Conservation (phyloP, 1,139 yeast genomes). For the Arxiozyma slooffiae region DNA sequence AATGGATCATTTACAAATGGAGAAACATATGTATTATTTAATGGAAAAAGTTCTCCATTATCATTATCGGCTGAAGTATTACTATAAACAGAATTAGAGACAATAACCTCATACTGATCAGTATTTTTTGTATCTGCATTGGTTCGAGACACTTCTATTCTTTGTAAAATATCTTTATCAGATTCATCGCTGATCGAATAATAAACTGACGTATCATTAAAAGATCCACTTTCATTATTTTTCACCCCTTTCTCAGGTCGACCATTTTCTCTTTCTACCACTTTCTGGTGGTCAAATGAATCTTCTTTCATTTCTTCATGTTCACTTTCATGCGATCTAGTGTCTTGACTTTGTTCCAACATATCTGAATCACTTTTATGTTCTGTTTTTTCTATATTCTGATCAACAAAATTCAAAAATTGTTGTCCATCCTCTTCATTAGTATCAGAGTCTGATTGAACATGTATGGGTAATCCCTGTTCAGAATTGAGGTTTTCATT, state of each 20-base stretch:
- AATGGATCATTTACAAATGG: slow-evolving; percentile 18
- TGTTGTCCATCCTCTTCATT: background rate
- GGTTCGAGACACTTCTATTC: background rate
- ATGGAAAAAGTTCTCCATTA: slow-evolving; percentile 6
- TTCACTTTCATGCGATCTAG: background rate
- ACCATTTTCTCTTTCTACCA: background rate
- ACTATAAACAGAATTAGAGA: slow-evolving; percentile 16
- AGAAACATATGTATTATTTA: slow-evolving; percentile 12
- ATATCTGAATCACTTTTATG: background rate
- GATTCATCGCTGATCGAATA: background rate
- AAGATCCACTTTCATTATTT: background rate
- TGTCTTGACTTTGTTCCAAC: background rate
- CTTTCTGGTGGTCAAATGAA: background rate
- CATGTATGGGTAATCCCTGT: background rate
- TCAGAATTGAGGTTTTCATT: background rate
- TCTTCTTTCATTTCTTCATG: background rate
- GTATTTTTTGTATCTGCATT: background rate
- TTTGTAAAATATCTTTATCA: background rate
- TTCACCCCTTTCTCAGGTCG: background rate
- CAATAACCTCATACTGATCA: slow-evolving; percentile 11
- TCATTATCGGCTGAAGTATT: slow-evolving; percentile 11
- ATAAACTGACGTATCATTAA: background rate
- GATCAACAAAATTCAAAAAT: background rate
- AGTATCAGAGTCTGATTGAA: background rate
- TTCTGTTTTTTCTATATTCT: background rate